Conservation (phyloP, 768 basidiomycete genomes). For the Mycena latifolia region DNA sequence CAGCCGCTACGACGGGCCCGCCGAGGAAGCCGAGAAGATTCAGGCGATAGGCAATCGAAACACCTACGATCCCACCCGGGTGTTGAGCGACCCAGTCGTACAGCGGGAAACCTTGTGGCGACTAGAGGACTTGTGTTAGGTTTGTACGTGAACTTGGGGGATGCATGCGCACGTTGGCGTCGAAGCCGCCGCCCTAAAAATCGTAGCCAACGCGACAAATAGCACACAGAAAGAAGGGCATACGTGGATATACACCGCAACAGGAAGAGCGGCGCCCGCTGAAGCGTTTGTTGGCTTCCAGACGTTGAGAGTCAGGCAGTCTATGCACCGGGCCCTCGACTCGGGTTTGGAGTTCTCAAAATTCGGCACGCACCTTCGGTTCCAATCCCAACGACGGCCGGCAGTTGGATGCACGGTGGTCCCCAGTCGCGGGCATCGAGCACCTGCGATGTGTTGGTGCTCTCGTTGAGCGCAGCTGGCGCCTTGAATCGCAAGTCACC, state of each 20-base stretch:
- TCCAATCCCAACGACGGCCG: slow-evolving; percentile 59
- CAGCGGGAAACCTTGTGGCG: slow-evolving; percentile 61
- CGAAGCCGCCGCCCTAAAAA: slow-evolving; percentile 58
- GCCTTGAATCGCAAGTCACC: slow-evolving; percentile 55
- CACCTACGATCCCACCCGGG: slow-evolving; percentile 47
- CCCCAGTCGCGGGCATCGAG: slow-evolving; percentile 60
- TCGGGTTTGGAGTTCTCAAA: no score
- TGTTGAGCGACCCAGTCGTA: slow-evolving; percentile 61
- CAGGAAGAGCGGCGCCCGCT: slow-evolving; percentile 51
- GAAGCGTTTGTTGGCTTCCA: slow-evolving; percentile 56
- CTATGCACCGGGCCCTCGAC: slow-evolving; percentile 31
- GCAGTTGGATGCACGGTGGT: slow-evolving; percentile 58
- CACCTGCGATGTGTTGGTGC: slow-evolving; percentile 37
- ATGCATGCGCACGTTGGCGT: slow-evolving; percentile 46
- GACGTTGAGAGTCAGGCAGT: slow-evolving; percentile 56
- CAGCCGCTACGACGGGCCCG: slow-evolving; percentile 43
- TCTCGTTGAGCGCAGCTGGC: slow-evolving; percentile 51
- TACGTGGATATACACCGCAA: slow-evolving; percentile 59
- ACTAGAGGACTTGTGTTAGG: slow-evolving; percentile 38
- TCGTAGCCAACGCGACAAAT: neutral
- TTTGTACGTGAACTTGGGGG: no score
- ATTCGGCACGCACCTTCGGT: slow-evolving; percentile 50
- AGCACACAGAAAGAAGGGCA: neutral
- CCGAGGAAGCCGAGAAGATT: slow-evolving; percentile 48
- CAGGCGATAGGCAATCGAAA: slow-evolving; percentile 49